Evolutionary conservation across 1,284 basidiomycete species (phyloP).

Genomic region (Ustilago tritici): DNA sequence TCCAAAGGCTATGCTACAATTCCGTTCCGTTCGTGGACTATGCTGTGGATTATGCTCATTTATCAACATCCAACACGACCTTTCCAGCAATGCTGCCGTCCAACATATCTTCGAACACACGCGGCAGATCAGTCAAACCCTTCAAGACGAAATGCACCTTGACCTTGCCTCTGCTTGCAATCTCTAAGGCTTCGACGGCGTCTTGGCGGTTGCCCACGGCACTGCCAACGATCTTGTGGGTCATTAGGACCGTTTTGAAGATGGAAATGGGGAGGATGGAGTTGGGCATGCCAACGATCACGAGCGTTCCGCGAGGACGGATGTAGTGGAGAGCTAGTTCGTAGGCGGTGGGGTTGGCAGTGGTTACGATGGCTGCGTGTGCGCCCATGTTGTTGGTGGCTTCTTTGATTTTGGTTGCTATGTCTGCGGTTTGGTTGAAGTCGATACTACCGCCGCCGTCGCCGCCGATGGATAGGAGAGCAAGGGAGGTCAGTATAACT

Average conservation of each 20-base stretch:
- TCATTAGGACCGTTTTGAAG: conserved; percentile 72
- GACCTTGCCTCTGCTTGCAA: conserved; percentile 78
- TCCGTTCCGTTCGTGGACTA: background rate
- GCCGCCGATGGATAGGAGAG: background rate
- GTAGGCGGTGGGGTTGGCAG: too few species aligned
- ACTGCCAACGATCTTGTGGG: conserved; percentile 78
- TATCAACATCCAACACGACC: conserved; percentile 74
- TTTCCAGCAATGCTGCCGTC: conserved; percentile 76
- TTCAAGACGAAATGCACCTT: conserved; percentile 75
- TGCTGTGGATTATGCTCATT: conserved; percentile 8
- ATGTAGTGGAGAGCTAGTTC: too few species aligned
- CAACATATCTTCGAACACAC: conserved; percentile 74
- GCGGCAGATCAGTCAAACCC: conserved; percentile 74
- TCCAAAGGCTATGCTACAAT: background rate
- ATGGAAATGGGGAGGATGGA: too few species aligned
- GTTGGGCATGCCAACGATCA: too few species aligned
- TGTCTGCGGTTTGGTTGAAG: too few species aligned
- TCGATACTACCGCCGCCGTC: conserved; percentile 74
- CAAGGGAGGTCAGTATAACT: too few species aligned
- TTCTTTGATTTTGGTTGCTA: too few species aligned
- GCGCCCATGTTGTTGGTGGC: too few species aligned
- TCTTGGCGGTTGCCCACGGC: conserved; percentile 76
- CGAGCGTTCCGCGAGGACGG: too few species aligned
- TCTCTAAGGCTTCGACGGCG: conserved; percentile 74
- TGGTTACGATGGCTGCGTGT: too few species aligned